A percentile compares a stretch with the other conserved stretches of the same genome.
Evolutionary conservation across 257 asterid genomes (phyloP).

Genomic region (Leonotis leonurus): DNA sequence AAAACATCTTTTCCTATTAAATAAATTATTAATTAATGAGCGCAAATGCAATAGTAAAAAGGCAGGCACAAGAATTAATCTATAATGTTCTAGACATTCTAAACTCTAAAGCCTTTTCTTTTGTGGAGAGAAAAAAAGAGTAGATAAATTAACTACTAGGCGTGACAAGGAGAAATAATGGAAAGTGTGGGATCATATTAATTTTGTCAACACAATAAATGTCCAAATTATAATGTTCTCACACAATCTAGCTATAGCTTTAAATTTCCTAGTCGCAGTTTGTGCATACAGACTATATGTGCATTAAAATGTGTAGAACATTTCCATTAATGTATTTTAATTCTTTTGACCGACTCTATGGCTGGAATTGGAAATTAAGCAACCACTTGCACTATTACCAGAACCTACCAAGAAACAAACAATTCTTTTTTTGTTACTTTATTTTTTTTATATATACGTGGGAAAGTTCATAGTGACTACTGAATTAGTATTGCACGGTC

Average conservation of each 20-base stretch:
- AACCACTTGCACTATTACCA: not conserved
- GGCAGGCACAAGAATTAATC: too few relatives aligned
- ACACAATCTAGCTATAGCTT: too few relatives aligned
- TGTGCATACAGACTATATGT: not conserved
- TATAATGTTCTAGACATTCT: too few relatives aligned
- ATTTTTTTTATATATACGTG: too few relatives aligned
- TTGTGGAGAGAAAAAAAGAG: too few relatives aligned
- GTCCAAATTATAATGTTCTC: not conserved
- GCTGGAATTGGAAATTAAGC: not conserved
- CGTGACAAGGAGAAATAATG: too few relatives aligned
- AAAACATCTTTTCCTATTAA: too few relatives aligned
- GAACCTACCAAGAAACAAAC: not conserved
- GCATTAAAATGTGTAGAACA: slow-evolving; percentile 2
- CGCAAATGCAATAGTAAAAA: too few relatives aligned
- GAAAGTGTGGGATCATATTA: not conserved
- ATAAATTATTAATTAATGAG: too few relatives aligned
- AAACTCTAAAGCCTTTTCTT: too few relatives aligned
- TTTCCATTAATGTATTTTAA: not conserved
- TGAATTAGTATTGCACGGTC: not conserved
- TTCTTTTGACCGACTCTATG: slow-evolving; percentile 8
- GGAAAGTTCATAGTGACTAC: not conserved
- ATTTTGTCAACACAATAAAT: not conserved
- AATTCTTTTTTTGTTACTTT: too few relatives aligned
- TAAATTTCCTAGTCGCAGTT: not conserved
- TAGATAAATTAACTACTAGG: too few relatives aligned